Base-by-base conservation (phyloP, 1,284 basidiomycete genomes). In the Schizophyllum commune region DNA sequence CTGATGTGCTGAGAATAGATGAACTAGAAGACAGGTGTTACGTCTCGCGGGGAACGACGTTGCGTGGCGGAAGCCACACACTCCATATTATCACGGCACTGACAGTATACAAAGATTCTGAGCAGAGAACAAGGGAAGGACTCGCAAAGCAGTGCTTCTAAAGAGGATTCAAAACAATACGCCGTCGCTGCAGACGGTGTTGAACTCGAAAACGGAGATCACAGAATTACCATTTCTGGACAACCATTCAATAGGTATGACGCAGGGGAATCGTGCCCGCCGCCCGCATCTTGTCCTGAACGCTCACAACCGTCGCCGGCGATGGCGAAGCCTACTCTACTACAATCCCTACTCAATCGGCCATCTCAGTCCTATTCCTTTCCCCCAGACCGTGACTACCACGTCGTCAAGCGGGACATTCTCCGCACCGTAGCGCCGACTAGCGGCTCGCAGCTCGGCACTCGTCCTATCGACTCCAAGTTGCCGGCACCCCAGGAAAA, bases 301-400 rank as follows among this genome's bases (percentile, higher is more conserved):
- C 39, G 2, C 3, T 9, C 39, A 47, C 39, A 8, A 15, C 19
- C 27, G 53, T 55, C 27, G 27, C 58, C 51, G 52, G 61, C 59
- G 47, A 83, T 83, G 81, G 70, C 75, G 20, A 85, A 83, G 67
- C 83, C 84, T 17, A 84, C 83, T 11, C 70, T 87, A 27, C 69
- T 86, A 32, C 85, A 87, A 70, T 75, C 75, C 34, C 68, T 87
- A 58, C 75, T 88, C 56, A 78, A 80, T 57, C 70, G 74, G 56
- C 85, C 85, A 17, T 84, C 85, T 2, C 83, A 84, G 68, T 72
- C 77, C 0, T 88, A 88, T 68, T 66, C 73, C 6, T 75, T 77
- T 59, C 79, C 79, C 0, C 64, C 71, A 8, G 72, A 76, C 60
- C 80, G 77, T 66, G 73, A 79, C 2, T 84, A 82, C 64, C 74